Evolutionary conservation across 495 filamentous ascomycete species (phyloP).

Genomic region (Rhypophila decipiens): DNA sequence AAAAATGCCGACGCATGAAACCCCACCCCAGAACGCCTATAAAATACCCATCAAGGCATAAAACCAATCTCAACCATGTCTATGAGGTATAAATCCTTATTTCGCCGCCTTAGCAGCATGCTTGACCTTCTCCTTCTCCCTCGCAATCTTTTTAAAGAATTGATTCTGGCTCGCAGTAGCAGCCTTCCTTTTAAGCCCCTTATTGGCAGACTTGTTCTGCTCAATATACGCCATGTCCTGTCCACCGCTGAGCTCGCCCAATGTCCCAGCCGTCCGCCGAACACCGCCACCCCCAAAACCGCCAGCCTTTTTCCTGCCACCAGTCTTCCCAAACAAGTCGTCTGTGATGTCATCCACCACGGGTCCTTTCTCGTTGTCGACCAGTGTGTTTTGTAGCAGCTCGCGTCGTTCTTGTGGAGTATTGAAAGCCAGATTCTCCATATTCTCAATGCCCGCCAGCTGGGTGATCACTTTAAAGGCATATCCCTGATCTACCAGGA

Average conservation of each 20-base stretch:
- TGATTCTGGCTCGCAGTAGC: constrained; percentile 46
- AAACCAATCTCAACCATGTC: too few species aligned
- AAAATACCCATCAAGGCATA: too few species aligned
- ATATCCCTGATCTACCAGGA: constrained; percentile 97
- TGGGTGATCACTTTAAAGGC: constrained; percentile 99
- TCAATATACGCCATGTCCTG: constrained; percentile 97
- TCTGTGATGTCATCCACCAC: constrained; percentile 75
- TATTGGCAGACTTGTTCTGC: constrained; percentile 70
- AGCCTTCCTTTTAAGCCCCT: constrained; percentile 63
- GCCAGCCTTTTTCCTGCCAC: constrained; percentile 40
- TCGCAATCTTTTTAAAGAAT: constrained; percentile 75
- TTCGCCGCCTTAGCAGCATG: background rate
- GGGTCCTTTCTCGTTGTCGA: constrained; percentile 75
- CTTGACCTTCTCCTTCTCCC: constrained; percentile 49
- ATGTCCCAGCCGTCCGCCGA: constrained; percentile 73
- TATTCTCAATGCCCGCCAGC: constrained; percentile 80
- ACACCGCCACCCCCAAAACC: too few species aligned
- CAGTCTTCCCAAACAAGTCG: constrained; percentile 66
- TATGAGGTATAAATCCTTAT: too few species aligned
- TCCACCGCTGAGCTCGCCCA: constrained; percentile 80
- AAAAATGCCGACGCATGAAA: too few species aligned
- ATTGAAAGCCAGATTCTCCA: constrained; percentile 71
- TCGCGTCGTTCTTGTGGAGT: constrained; percentile 79
- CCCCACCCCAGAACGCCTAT: too few species aligned
- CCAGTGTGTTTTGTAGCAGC: constrained; percentile 83